Evolutionary conservation across 2,329 filamentous ascomycete species (phyloP).

Genomic region (Monosporascus sp.): DNA sequence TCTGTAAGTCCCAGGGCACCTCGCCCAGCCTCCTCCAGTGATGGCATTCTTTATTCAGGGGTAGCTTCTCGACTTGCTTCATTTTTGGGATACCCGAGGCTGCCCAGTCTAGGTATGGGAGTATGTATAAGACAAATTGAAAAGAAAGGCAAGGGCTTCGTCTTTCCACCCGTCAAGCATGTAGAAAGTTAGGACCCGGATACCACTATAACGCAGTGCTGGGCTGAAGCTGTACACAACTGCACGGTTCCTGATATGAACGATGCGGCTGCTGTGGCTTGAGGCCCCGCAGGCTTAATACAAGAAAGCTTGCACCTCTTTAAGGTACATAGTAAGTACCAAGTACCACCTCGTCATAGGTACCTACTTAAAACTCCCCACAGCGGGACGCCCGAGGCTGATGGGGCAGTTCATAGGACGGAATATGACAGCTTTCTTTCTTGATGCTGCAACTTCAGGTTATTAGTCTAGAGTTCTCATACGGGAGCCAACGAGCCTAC

Average conservation of each 20-base stretch:
- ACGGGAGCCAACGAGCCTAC: too few species aligned
- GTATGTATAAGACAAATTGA: not conserved
- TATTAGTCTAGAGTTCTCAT: not conserved
- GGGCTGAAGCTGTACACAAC: too few species aligned
- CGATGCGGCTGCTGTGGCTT: conserved; percentile 2
- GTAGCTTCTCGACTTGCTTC: conserved; percentile 38
- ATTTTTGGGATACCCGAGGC: conserved; percentile 22
- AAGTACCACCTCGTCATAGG: too few species aligned
- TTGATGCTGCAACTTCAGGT: not conserved
- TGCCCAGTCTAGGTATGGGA: not conserved
- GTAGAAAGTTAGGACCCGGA: too few species aligned
- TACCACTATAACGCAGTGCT: too few species aligned
- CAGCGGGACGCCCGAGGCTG: not conserved
- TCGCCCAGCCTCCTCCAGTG: conserved; percentile 68
- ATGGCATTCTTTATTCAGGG: conserved; percentile 59
- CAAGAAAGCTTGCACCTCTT: not conserved
- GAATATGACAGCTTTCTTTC: conserved; percentile 20
- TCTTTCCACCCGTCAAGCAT: too few species aligned
- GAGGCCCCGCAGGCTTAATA: not conserved
- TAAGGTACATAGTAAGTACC: not conserved
- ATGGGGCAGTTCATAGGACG: not conserved
- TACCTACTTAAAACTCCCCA: too few species aligned
- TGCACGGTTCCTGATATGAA: too few species aligned
- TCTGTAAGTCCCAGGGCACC: conserved; percentile 78
- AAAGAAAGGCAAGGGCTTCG: too few species aligned